These are phyloP conservation scores for Saccharomycopsis selenospora DNA, from an alignment of 805 yeast genomes.

Conservation along the genomic window DNA sequence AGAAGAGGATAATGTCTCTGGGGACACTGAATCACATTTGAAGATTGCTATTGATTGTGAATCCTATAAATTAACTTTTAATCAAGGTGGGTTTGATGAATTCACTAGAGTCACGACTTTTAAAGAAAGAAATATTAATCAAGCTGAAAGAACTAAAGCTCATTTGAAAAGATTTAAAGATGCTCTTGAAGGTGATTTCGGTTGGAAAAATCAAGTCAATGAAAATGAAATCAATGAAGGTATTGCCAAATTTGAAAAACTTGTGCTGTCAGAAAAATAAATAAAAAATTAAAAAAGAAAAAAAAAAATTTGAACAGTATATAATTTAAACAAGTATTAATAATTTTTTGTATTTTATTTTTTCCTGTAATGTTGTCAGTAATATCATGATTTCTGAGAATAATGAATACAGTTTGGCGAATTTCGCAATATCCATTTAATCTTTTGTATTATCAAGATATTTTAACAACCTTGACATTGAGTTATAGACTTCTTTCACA, in stretches of 20 bases:
- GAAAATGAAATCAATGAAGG: slow-evolving; percentile 30
- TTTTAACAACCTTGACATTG: too few species aligned
- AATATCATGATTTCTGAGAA: too few species aligned
- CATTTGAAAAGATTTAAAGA: slow-evolving; percentile 28
- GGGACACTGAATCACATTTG: slow-evolving; percentile 59
- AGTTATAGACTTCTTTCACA: too few species aligned
- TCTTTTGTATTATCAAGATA: too few species aligned
- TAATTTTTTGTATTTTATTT: too few species aligned
- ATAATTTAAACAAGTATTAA: too few species aligned
- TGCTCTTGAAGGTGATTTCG: slow-evolving; percentile 45
- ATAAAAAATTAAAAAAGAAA: too few species aligned
- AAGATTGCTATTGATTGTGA: slow-evolving; percentile 73
- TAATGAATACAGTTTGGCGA: too few species aligned
- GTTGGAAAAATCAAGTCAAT: slow-evolving; percentile 47
- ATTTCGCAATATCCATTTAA: too few species aligned
- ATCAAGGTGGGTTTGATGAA: slow-evolving; percentile 69
- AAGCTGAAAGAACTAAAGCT: slow-evolving; percentile 25
- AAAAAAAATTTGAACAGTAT: too few species aligned
- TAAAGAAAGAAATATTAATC: slow-evolving; percentile 29
- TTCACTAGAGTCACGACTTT: slow-evolving; percentile 57
- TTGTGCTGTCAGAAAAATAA: background rate
- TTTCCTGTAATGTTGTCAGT: too few species aligned
- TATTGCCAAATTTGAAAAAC: slow-evolving; percentile 23
- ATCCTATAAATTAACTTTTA: slow-evolving; percentile 75
- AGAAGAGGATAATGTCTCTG: slow-evolving; percentile 47